Evolutionary conservation across 2,329 filamentous ascomycete genomes (phyloP), one percentile per base, ranked within the genome.

Genomic region (Aurifilum marmelostoma): DNA sequence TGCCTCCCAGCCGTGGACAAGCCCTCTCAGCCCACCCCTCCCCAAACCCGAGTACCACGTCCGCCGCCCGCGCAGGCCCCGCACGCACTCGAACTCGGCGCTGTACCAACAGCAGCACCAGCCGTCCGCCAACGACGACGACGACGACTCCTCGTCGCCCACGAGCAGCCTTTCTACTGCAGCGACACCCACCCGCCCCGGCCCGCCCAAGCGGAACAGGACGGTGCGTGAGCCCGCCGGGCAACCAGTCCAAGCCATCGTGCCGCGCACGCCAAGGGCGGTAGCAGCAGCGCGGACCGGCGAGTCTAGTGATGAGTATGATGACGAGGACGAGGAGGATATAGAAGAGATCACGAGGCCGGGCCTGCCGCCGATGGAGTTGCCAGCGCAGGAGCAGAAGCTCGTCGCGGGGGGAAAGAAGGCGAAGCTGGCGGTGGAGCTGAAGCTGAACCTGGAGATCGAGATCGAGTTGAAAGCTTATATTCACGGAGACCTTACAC

Each of bases 381-480:
- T n/a, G 21, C 58, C 11, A 29, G 50, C 24, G 29, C 66, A 52
- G 37, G 29, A 5, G 24, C 58, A 62, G 16, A 58, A 58, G 52
- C 32, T 69, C 29, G 67, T 68, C 1, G 69, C 69, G 0, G 69
- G 69, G 1, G 69, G 69, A 7, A 71, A 71, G 64, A 71, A 71
- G 67, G 69, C 69, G 21, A 60, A 65, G 56, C 64, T 71, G 56
- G 69, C 69, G 12, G 69, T 71, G 34, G 69, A 85, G 64, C 77
- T 91, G 37, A 89, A 91, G 75, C 80, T 90, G 70, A 91, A 91
- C 76, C 77, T 91, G 69, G 89, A 91, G 72, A 83, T 91, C 65
- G 89, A 91, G 77, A 87, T 91, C 71, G 86, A 90, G 77, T 80
- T 91, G 69, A 91, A 91, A 80, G 89, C 88, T 24, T 88, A 85